phyloP scores from a whole-genome alignment of 2,329 filamentous ascomycete species.

The Colletotrichum sp. region DNA sequence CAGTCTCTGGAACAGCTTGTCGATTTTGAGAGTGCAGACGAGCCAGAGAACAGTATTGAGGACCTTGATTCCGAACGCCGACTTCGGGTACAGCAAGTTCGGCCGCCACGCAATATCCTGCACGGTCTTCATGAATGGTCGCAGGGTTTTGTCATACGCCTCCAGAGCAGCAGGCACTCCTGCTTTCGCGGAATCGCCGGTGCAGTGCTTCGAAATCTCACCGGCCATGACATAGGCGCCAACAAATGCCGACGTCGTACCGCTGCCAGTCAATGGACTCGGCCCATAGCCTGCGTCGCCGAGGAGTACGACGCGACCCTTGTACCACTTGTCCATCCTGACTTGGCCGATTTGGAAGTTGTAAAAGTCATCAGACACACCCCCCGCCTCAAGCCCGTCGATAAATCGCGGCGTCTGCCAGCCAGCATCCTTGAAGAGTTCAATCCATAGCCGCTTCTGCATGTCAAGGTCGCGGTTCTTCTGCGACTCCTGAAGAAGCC shows the following conservation, averaged over 20 bases:
- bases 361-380: conserved; percentile 52
- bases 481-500: neutral
- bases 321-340: conserved; percentile 45
- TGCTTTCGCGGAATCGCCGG: neutral
- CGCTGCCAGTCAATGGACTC: conserved; percentile 51
- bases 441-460: conserved; percentile 35
- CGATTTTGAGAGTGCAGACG: neutral
- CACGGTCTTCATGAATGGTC: conserved; percentile 46
- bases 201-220: conserved; percentile 42
- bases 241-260: conserved; percentile 52
- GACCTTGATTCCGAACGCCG: neutral
- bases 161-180: conserved; percentile 36
- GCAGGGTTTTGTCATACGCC: conserved; percentile 48
- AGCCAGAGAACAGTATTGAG: conserved; percentile 4
- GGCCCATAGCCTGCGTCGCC: conserved; percentile 61
- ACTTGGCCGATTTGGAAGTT: conserved; percentile 48
- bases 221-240: conserved; percentile 63
- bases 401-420: conserved; percentile 52
- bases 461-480: conserved; percentile 14
- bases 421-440: conserved; percentile 32
- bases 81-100: conserved; percentile 6
- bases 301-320: conserved; percentile 52
- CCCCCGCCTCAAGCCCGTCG: conserved; percentile 24
- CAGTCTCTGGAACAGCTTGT: conserved; percentile 7
- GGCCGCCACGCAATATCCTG: conserved; percentile 33